Conservation (phyloP, 2,329 filamentous ascomycete species). For the Chaetomium sp. region DNA sequence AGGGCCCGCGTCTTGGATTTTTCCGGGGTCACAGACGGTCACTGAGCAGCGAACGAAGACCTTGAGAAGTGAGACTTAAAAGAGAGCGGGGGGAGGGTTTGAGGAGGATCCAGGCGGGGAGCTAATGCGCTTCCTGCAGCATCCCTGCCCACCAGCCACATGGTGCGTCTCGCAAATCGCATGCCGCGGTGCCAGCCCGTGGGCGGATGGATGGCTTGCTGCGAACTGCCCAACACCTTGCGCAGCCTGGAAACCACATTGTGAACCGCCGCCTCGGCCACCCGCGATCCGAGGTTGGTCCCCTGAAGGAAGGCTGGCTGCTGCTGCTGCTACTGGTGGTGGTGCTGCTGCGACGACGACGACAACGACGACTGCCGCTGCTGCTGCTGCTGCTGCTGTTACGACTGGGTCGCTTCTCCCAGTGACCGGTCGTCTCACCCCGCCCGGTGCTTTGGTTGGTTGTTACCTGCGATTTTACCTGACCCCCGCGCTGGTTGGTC, state of each 20-base stretch:
- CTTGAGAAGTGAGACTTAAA: too few species aligned
- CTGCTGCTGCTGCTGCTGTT: too few species aligned
- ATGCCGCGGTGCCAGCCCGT: slow-evolving; percentile 16
- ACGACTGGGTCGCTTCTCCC: too few species aligned
- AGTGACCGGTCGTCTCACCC: background rate
- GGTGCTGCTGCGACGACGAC: too few species aligned
- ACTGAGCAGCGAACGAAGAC: background rate
- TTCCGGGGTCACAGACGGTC: slow-evolving; percentile 2
- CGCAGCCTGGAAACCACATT: slow-evolving; percentile 6
- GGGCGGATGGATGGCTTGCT: slow-evolving; percentile 12
- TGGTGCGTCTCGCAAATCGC: slow-evolving; percentile 20
- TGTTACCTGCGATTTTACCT: background rate
- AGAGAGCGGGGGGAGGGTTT: too few species aligned
- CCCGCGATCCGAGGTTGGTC: too few species aligned
- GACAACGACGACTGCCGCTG: too few species aligned
- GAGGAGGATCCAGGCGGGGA: background rate
- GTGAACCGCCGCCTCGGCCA: background rate
- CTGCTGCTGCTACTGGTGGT: too few species aligned
- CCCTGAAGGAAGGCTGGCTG: too few species aligned
- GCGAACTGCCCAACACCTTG: slow-evolving; percentile 12
- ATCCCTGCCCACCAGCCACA: slow-evolving; percentile 13
- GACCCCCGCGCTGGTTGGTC: background rate
- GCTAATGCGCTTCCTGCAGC: slow-evolving; percentile 10
- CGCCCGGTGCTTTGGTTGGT: background rate
- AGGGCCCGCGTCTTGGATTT: background rate